A percentile compares a stretch with the other conserved stretches of the same genome.
These are phyloP conservation scores for Caryopteris hybrid DNA, from an alignment of 305 asterid species.

Conservation along the genomic window DNA sequence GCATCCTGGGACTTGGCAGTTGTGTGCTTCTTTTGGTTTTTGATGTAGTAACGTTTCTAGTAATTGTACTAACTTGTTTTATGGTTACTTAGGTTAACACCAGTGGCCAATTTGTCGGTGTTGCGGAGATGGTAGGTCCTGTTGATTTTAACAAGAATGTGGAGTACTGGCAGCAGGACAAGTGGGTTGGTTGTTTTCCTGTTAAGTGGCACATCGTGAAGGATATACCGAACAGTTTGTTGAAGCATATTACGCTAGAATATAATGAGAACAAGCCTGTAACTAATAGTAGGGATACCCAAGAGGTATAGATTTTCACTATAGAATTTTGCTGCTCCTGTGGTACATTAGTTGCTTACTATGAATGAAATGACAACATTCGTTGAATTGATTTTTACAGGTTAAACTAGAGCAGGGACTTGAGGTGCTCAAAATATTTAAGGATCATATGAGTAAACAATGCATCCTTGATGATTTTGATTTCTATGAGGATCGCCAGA, in stretches of 20 bases:
- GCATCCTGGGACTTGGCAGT: background rate
- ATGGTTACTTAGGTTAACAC: conserved; percentile 56
- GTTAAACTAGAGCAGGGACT: conserved; percentile 69
- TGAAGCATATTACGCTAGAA: conserved; percentile 63
- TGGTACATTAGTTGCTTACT: too few species aligned
- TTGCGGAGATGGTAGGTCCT: conserved; percentile 74
- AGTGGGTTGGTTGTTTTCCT: conserved; percentile 80
- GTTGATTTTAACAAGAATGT: conserved; percentile 70
- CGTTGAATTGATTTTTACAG: conserved; percentile 24
- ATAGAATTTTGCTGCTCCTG: too few species aligned
- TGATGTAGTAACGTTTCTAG: background rate
- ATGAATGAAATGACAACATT: too few species aligned
- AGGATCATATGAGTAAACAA: conserved; percentile 56
- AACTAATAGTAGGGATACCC: conserved; percentile 74
- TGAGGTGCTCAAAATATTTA: conserved; percentile 65
- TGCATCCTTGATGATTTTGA: conserved; percentile 78
- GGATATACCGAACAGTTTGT: conserved; percentile 62
- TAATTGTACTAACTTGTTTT: background rate
- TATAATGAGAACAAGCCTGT: conserved; percentile 71
- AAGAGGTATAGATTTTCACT: conserved; percentile 70
- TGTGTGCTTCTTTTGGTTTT: background rate
- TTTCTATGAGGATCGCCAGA: conserved; percentile 78
- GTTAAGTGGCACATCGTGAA: conserved; percentile 83
- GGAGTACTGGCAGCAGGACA: conserved; percentile 88
- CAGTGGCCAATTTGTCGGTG: conserved; percentile 82